Conservation (phyloP, 2,329 filamentous ascomycete genomes). For the Stagonosporopsis tanaceti region DNA sequence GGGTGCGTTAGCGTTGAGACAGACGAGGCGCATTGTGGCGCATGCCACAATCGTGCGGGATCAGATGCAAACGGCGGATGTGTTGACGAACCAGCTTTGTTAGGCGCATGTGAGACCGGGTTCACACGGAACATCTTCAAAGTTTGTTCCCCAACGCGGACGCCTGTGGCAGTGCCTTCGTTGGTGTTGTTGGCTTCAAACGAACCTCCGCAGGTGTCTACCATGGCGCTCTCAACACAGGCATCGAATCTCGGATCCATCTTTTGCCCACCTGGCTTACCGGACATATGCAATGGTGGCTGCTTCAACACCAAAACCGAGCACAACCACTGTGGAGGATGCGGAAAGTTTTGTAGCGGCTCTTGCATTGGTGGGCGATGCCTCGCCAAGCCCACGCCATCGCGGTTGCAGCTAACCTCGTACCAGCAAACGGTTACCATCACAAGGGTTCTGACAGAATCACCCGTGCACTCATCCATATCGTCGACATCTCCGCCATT, state of each 20-base stretch:
- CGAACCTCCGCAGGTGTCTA: not conserved
- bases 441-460: not conserved
- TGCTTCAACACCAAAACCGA: conserved; percentile 14
- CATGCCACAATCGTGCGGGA: conserved; percentile 3
- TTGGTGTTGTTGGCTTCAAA: not conserved
- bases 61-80: not conserved
- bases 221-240: not conserved
- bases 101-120: not conserved
- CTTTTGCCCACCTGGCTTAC: not conserved
- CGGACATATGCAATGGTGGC: not conserved
- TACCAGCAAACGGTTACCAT: not conserved
- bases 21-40: conserved; percentile 7
- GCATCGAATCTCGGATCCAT: not conserved
- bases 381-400: not conserved
- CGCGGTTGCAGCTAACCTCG: not conserved
- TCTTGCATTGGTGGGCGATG: conserved; percentile 2
- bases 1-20: conserved; percentile 6
- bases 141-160: not conserved
- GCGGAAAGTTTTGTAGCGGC: conserved; percentile 8
- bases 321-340: conserved; percentile 8
- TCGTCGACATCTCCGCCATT: not conserved
- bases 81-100: not conserved
- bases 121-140: conserved; percentile 1
- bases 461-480: not conserved
- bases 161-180: not conserved